phyloP scores from a whole-genome alignment of 192 early-diverging fungal genomes.

The Jimgerdemannia flammicorona region DNA sequence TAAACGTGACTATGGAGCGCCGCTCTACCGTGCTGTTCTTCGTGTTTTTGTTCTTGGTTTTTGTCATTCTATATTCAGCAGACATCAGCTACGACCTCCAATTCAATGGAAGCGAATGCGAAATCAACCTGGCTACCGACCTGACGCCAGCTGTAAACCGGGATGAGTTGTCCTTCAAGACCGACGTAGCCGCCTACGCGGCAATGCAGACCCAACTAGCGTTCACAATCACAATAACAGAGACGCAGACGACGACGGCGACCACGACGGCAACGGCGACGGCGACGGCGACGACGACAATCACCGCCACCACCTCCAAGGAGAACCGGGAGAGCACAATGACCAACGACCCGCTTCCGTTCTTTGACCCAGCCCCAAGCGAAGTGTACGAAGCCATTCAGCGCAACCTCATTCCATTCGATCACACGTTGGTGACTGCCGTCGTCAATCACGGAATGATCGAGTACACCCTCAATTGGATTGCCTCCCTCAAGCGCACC shows the following conservation, averaged over 20 bases:
- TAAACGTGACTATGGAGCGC: neutral
- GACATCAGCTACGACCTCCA: neutral
- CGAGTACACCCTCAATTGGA: slow-evolving; percentile 24
- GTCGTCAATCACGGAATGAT: slow-evolving; percentile 21
- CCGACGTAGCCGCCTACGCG: neutral
- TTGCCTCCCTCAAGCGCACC: slow-evolving; percentile 19
- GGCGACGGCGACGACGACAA: neutral
- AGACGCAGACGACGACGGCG: neutral
- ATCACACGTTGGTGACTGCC: slow-evolving; percentile 14
- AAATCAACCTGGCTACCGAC: neutral
- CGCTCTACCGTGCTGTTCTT: neutral
- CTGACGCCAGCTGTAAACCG: neutral
- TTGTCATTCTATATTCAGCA: neutral
- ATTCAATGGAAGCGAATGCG: neutral
- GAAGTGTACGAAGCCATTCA: slow-evolving; percentile 14
- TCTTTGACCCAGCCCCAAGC: neutral
- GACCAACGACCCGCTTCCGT: neutral
- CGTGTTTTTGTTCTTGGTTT: neutral
- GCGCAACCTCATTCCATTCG: slow-evolving; percentile 7
- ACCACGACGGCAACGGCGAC: neutral
- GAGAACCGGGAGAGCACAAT: neutral
- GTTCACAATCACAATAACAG: neutral
- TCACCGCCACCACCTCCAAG: neutral
- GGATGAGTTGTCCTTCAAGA: neutral
- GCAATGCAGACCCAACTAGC: neutral